Evolutionary conservation across 148 eudicot genomes (phyloP), one percentile per base, ranked within the genome.

Genomic region (Simmondsia chinensis): DNA sequence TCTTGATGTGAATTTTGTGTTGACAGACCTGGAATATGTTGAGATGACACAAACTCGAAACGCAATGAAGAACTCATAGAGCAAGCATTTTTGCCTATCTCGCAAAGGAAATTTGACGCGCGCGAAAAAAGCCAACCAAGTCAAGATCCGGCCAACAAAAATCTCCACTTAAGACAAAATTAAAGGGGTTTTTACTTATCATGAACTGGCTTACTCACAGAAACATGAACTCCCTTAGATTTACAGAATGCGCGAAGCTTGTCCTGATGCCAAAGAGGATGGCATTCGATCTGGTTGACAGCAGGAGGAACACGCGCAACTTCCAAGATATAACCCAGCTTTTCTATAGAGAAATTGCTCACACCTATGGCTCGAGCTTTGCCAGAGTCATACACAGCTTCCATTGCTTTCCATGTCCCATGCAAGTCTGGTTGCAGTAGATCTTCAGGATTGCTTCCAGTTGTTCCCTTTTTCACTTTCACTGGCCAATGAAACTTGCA

Each of bases 341-440:
- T 79, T 58, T 79, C 75, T 1, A 54, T 46, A 0, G 87, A 79
- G 69, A 75, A 75, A 30, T 79, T 79, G 46, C 87, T 75, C 19
- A 79, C 79, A 4, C 87, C 82, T 23, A 75, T 71, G 15, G 87
- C 73, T 10, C 73, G 66, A 6, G 68, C 75, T 45, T 65, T 69
- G 3, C 82, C 87, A 14, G 73, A 59, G 6, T 63, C 82, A 24
- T 62, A 75, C 7, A 79, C 49, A 1, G 45, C 76, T 59, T 79
- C 87, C 87, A 79, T 72, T 42, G 82, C 87, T 26, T 69, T 61
- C 87, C 87, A 79, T 33, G 82, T 79, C 38, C 60, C 50, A 9
- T 60, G 68, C 25, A 79, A 59, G 53, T 66, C 68, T 18, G 43
- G 35, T 9, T 60, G 75, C 52, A 60, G 52, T 12, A 62, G 31